Evolutionary conservation across 2,329 filamentous ascomycete genomes (phyloP).

Genomic region (Leptosphaerulina australis): DNA sequence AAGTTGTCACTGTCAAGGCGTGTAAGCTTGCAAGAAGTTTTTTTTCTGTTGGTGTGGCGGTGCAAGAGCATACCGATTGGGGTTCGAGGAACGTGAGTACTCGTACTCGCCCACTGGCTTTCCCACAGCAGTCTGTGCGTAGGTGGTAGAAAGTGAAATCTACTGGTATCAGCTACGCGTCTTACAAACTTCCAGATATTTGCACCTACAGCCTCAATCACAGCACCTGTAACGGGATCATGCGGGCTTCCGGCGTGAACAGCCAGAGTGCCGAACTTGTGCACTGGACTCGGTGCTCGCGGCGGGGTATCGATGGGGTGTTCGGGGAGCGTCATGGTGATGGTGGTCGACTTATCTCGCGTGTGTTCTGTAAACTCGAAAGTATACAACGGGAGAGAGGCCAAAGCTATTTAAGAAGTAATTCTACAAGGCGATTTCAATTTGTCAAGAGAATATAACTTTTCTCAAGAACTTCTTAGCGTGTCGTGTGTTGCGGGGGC

Average conservation of each 20-base stretch:
- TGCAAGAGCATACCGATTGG: constrained; percentile 67
- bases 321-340: constrained; percentile 50
- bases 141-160: constrained; percentile 96
- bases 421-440: constrained; percentile 16
- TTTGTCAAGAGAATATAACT: constrained; percentile 19
- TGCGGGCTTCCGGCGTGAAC: constrained; percentile 93
- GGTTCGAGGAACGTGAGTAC: constrained; percentile 92
- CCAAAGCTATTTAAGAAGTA: constrained; percentile 9
- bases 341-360: not conserved
- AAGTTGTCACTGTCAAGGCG: constrained; percentile 74
- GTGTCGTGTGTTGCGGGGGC: constrained; percentile 22
- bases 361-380: not conserved
- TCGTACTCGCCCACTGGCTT: constrained; percentile 88
- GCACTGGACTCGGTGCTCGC: constrained; percentile 72
- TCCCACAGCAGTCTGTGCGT: constrained; percentile 87
- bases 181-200: not conserved
- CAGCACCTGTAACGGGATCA: constrained; percentile 89
- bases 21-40: constrained; percentile 17
- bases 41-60: not conserved
- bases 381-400: not conserved
- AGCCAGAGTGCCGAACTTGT: constrained; percentile 88
- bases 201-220: constrained; percentile 76
- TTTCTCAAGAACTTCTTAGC: constrained; percentile 23
- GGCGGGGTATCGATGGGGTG: constrained; percentile 74
- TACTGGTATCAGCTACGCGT: constrained; percentile 36